Evolutionary conservation across 2,329 filamentous ascomycete genomes (phyloP).

Genomic region (Trichophyton verrucosum): DNA sequence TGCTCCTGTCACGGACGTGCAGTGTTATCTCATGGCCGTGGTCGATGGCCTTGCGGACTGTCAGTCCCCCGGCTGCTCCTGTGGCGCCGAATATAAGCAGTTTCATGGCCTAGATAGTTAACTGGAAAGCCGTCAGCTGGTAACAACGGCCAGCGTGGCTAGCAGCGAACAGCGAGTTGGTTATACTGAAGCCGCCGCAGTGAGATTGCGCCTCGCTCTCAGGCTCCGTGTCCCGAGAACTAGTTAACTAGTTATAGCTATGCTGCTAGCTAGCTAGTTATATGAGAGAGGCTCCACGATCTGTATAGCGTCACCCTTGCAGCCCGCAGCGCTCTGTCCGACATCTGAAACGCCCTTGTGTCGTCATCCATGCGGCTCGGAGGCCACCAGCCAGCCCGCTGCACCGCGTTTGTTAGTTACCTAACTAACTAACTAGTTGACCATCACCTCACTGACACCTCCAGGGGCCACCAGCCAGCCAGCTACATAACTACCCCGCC

Average conservation of each 20-base stretch:
- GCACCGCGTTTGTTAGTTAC: too few relatives aligned
- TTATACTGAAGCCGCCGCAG: not conserved
- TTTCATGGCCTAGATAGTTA: slow-evolving; percentile 15
- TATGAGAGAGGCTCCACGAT: too few relatives aligned
- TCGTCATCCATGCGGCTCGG: not conserved
- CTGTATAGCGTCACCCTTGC: too few relatives aligned
- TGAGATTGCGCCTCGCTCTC: not conserved
- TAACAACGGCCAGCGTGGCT: not conserved
- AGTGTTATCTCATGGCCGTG: slow-evolving; percentile 12
- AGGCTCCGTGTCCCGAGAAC: not conserved
- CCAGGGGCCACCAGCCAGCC: not conserved
- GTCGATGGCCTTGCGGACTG: slow-evolving; percentile 10
- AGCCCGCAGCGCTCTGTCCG: too few relatives aligned
- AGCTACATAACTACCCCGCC: not conserved
- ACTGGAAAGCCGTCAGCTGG: not conserved
- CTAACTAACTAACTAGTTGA: too few relatives aligned
- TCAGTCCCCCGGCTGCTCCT: slow-evolving; percentile 6
- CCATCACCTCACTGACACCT: too few relatives aligned
- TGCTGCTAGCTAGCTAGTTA: too few relatives aligned
- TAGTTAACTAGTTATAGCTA: too few relatives aligned
- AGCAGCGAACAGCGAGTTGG: not conserved
- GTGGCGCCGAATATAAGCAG: slow-evolving; percentile 13
- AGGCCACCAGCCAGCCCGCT: too few relatives aligned
- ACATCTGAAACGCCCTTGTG: not conserved
- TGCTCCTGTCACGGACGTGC: slow-evolving; percentile 15